phyloP scores from a whole-genome alignment of 2,329 filamentous ascomycete species.

The Didymella sp. region DNA sequence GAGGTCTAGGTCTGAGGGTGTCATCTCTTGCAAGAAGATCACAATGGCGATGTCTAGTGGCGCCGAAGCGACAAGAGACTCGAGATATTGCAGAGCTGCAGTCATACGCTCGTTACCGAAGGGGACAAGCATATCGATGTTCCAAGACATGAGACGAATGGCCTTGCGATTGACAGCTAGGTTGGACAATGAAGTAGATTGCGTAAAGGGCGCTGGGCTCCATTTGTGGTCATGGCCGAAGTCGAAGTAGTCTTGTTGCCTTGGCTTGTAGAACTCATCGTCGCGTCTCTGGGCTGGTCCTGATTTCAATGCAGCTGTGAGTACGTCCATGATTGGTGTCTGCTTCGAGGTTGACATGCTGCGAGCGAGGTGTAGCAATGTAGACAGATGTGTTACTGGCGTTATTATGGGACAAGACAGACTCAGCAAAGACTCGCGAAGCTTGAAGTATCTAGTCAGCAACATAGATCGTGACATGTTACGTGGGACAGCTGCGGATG shows the following conservation, averaged over 20 bases:
- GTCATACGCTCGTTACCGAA: slow-evolving; percentile 52
- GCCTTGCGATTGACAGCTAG: slow-evolving; percentile 10
- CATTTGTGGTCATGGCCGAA: not conserved
- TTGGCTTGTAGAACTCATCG: slow-evolving; percentile 26
- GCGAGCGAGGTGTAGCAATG: not conserved
- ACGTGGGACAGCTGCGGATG: not conserved
- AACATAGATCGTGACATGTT: not conserved
- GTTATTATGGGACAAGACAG: too few species aligned
- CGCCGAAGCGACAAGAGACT: slow-evolving; percentile 34
- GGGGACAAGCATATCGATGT: slow-evolving; percentile 57
- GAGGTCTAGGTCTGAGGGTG: slow-evolving; percentile 53
- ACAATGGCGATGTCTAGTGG: slow-evolving; percentile 43
- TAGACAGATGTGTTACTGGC: not conserved
- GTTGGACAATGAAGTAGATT: slow-evolving; percentile 9
- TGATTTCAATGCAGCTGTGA: slow-evolving; percentile 21
- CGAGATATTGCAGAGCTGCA: slow-evolving; percentile 51
- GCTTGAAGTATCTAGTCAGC: not conserved
- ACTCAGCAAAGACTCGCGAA: too few species aligned
- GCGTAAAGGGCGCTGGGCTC: not conserved
- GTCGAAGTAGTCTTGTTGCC: not conserved
- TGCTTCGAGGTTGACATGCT: slow-evolving; percentile 10
- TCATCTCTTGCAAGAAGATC: slow-evolving; percentile 63
- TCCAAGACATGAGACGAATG: slow-evolving; percentile 55
- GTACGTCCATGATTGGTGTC: slow-evolving; percentile 23
- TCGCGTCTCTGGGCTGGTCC: slow-evolving; percentile 23